These are phyloP conservation scores for Coemansia sp. DNA, from an alignment of 192 early-diverging fungal genomes.

Conservation along the genomic window DNA sequence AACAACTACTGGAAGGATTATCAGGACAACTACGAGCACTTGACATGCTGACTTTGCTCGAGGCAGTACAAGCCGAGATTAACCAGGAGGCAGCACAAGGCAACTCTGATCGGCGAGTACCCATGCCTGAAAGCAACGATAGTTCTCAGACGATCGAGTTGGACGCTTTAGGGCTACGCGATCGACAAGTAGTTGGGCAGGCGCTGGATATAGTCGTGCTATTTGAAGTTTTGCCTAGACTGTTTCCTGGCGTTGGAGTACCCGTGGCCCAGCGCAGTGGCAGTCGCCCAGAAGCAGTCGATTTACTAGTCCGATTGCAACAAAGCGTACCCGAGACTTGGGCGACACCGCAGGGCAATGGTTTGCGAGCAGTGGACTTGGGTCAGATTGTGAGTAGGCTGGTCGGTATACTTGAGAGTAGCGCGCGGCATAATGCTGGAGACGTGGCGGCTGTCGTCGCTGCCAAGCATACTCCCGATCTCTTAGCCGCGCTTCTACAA, in stretches of 20 bases:
- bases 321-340: constrained; percentile 5
- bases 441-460: constrained; percentile 62
- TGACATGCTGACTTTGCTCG: constrained; percentile 12
- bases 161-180: constrained; percentile 42
- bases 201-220: constrained; percentile 39
- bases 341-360: background rate
- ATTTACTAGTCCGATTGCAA: constrained; percentile 18
- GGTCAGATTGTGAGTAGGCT: constrained; percentile 6
- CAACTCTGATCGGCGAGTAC: background rate
- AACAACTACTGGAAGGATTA: constrained; percentile 13
- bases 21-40: constrained; percentile 15
- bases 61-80: constrained; percentile 32
- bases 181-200: constrained; percentile 39
- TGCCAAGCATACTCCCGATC: constrained; percentile 63
- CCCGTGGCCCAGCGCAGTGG: constrained; percentile 57
- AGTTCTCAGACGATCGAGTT: background rate
- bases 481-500: constrained; percentile 70
- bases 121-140: background rate
- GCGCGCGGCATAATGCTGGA: constrained; percentile 44
- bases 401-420: constrained; percentile 16
- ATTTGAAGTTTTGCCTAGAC: constrained; percentile 63
- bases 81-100: background rate
- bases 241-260: constrained; percentile 70
- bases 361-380: background rate
- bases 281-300: constrained; percentile 47